Conservation (phyloP, 805 yeast species). For the Yamadazyma nakazawae region DNA sequence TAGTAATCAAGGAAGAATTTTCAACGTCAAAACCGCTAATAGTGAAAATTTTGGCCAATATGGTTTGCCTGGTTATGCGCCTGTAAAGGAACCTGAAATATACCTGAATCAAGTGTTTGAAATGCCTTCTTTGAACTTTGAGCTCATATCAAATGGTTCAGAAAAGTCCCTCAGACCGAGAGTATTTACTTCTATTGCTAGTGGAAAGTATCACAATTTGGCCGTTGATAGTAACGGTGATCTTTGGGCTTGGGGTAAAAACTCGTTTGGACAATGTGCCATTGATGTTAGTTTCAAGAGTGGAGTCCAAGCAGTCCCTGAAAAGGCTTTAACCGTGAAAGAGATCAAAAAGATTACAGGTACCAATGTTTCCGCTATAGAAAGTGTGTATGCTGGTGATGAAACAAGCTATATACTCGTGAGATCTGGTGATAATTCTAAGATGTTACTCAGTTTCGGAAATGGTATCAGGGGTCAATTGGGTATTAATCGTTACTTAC, state of each 20-base stretch:
- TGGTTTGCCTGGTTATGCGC: slow-evolving; percentile 74
- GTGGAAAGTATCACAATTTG: slow-evolving; percentile 72
- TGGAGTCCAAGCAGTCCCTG: slow-evolving; percentile 71
- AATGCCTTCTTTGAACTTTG: slow-evolving; percentile 55
- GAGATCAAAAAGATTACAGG: slow-evolving; percentile 16
- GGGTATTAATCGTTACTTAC: slow-evolving; percentile 74
- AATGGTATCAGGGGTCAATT: slow-evolving; percentile 82
- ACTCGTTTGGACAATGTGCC: slow-evolving; percentile 83
- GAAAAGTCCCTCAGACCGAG: slow-evolving; percentile 34
- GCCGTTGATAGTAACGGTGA: slow-evolving; percentile 65
- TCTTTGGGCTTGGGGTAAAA: slow-evolving; percentile 85
- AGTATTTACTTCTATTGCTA: slow-evolving; percentile 55
- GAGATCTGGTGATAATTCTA: slow-evolving; percentile 18
- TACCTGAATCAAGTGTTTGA: slow-evolving; percentile 38
- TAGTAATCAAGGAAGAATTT: slow-evolving; percentile 58
- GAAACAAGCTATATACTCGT: slow-evolving; percentile 44
- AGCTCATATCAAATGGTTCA: slow-evolving; percentile 21
- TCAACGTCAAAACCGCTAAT: slow-evolving; percentile 57
- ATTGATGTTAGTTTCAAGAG: slow-evolving; percentile 61
- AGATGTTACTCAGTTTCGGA: slow-evolving; percentile 65
- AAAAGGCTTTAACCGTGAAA: slow-evolving; percentile 15
- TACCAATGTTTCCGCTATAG: slow-evolving; percentile 24
- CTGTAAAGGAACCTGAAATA: slow-evolving; percentile 40
- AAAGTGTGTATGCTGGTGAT: slow-evolving; percentile 54
- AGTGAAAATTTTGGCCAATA: slow-evolving; percentile 65